These are phyloP conservation scores for Talaromyces sp. DNA, from an alignment of 2,329 filamentous ascomycete species.

Conservation along the genomic window DNA sequence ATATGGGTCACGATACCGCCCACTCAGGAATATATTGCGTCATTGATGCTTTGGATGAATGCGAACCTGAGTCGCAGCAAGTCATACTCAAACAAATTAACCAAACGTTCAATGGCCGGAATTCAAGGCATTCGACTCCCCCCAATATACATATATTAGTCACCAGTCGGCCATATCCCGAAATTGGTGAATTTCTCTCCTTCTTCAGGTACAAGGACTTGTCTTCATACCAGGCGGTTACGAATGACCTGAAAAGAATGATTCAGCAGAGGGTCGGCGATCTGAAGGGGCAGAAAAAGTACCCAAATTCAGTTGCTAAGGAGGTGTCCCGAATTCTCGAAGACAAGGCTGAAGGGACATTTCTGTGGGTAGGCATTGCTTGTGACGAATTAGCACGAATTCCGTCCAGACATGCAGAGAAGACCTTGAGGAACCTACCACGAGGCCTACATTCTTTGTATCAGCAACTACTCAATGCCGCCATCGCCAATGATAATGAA, in stretches of 20 bases:
- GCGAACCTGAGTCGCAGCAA: background rate
- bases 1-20: background rate
- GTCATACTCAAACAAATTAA: background rate
- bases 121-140: background rate
- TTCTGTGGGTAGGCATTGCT: too few relatives aligned
- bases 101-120: background rate
- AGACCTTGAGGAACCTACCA: constrained; percentile 15
- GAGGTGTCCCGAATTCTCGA: constrained; percentile 9
- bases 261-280: background rate
- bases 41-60: constrained; percentile 9
- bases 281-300: background rate
- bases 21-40: background rate
- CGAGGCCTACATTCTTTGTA: constrained; percentile 19
- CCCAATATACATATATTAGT: background rate
- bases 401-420: constrained; percentile 15
- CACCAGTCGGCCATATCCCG: constrained; percentile 1
- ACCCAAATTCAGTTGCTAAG: background rate
- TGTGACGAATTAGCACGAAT: constrained; percentile 15
- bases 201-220: background rate
- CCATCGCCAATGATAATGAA: background rate
- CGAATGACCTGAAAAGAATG: background rate
- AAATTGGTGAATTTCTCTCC: background rate
- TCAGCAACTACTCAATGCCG: background rate
- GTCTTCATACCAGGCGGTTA: background rate
- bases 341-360: constrained; percentile 22